phyloP scores from a whole-genome alignment of 768 basidiomycete species.

The Filobasidium floriforme region DNA sequence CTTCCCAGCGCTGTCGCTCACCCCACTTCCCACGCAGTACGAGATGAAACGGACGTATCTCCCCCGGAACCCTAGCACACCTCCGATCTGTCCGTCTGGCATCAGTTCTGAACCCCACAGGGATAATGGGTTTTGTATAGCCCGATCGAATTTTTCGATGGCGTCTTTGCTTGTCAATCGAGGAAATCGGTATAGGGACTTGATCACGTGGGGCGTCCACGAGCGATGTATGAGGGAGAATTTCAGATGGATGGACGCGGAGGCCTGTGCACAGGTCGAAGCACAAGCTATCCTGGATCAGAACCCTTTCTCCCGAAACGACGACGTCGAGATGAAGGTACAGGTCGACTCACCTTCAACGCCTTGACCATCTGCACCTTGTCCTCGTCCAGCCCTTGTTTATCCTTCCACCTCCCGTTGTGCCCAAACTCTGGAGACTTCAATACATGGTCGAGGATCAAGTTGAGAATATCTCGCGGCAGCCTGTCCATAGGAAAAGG shows the following conservation, averaged over 20 bases:
- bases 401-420: conserved; percentile 19
- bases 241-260: conserved; percentile 14
- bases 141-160: conserved; percentile 12
- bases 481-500: conserved; percentile 17
- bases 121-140: conserved; percentile 13
- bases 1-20: conserved; percentile 1
- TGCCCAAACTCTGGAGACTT: conserved; percentile 17
- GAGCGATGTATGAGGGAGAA: conserved; percentile 23
- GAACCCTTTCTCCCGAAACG: background rate
- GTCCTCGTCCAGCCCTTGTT: conserved; percentile 5
- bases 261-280: background rate
- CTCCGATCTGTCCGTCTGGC: conserved; percentile 11
- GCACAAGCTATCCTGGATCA: background rate
- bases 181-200: conserved; percentile 12
- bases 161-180: conserved; percentile 15
- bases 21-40: conserved; percentile 16
- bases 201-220: conserved; percentile 23
- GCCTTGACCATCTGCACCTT: conserved; percentile 14
- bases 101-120: conserved; percentile 16
- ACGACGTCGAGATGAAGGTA: background rate
- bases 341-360: conserved; percentile 12
- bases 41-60: conserved; percentile 10
- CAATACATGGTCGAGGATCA: conserved; percentile 21
- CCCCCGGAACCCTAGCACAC: conserved; percentile 5
- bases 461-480: conserved; percentile 15